Evolutionary conservation across 345 rosid species (phyloP).

Genomic region (Psidium guajava): DNA sequence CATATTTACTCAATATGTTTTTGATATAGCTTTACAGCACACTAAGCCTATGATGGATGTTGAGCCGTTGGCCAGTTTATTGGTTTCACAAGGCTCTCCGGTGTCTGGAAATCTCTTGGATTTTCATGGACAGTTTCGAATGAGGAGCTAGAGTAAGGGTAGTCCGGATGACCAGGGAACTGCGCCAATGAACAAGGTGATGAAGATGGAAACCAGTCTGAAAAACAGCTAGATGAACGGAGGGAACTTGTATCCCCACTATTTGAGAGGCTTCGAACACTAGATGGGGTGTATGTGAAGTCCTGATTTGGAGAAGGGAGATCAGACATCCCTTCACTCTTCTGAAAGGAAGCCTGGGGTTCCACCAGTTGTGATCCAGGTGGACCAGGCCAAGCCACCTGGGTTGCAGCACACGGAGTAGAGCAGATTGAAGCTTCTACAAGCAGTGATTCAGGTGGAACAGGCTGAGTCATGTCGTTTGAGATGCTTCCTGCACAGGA

Average conservation of each 20-base stretch:
- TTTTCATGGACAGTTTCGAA: background rate
- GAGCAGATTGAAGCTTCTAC: background rate
- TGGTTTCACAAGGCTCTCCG: background rate
- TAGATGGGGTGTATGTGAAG: background rate
- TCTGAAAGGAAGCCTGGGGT: background rate
- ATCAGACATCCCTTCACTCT: background rate
- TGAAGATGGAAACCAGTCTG: background rate
- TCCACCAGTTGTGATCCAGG: background rate
- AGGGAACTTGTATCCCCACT: background rate
- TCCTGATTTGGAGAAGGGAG: background rate
- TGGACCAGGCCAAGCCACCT: conserved; percentile 2
- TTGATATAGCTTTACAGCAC: background rate
- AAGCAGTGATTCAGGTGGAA: background rate
- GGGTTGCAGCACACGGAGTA: background rate
- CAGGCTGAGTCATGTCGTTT: background rate
- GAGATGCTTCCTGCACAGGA: background rate
- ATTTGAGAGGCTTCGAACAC: background rate
- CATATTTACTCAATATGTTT: background rate
- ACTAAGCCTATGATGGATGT: background rate
- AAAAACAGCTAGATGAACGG: background rate
- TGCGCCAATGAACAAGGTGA: background rate
- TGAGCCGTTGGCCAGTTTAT: background rate
- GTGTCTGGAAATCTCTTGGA: background rate
- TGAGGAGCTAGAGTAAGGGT: background rate
- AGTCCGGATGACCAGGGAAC: background rate